Base-by-base conservation (phyloP, 495 filamentous ascomycete species). In the Penicillium coprophilum region DNA sequence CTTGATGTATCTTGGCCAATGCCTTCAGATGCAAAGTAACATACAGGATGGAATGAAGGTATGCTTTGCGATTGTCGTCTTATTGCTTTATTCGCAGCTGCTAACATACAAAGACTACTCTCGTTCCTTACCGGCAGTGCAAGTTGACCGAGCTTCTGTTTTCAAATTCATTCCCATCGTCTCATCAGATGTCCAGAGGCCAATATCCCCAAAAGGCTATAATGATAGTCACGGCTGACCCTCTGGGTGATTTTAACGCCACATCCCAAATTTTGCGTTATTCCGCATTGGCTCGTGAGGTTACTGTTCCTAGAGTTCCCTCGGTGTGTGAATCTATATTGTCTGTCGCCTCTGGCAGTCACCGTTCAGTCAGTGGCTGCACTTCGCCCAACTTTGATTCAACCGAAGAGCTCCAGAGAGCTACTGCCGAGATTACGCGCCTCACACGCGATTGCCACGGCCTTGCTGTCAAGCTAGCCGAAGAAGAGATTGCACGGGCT, bases 181-280 rank as follows among this genome's bases (percentile, higher is more conserved):
- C 84, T 1, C 79, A 81, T n/a, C 72, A 70, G 55, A 76, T 80
- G n/a, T 67, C 70, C 13, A 80, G 81, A 20, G 76, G 77, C 24
- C 76, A 78, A n/a, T 75, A 81, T 48, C 87, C 90, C 0, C 93
- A 96, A 68, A 94, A 91, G 67, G 90, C 88, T 0, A 82, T 93
- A 63, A 97, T 98, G 94, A 88, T 97, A 41, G 95, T 97, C 19
- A 96, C 94, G 2, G 94, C 95, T 0, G 94, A 98, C 66, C 93
- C 94, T 0, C 63, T 89, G 15, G 94, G 95, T 12, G 94, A 98
- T 68, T 96, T 91, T 77, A 97, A 97, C 63, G 91, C 94, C 19
- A 97, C 95, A 0, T 91, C 89, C 21, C 94, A 98, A 69, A 97
- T 98, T 32, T 77, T 98, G 5, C 88, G 94, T 13, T 98, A 98